These are phyloP conservation scores for Chlorella sp. DNA, from an alignment of 139 green algal genomes.

Conservation along the genomic window DNA sequence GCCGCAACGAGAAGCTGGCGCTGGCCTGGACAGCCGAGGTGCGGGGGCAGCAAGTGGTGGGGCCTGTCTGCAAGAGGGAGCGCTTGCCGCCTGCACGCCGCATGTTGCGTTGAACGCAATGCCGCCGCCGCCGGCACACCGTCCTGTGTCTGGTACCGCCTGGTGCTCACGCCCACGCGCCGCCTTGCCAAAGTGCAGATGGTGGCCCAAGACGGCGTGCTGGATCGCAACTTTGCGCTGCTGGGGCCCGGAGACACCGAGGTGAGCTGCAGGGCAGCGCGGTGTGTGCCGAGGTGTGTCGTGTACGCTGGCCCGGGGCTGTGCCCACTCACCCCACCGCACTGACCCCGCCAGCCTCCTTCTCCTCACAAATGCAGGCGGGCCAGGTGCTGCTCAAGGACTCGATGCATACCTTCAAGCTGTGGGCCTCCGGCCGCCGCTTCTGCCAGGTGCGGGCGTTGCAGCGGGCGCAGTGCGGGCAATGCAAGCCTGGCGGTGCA, in stretches of 20 bases:
- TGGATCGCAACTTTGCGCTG: conserved; percentile 41
- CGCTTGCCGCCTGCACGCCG: no score
- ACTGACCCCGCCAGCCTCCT: neutral
- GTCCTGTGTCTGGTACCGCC: neutral
- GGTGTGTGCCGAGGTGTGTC: neutral
- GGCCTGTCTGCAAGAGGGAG: no score
- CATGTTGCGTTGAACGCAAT: no score
- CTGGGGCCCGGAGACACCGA: conserved; percentile 9
- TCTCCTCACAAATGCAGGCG: neutral
- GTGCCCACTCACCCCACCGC: neutral
- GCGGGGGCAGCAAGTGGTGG: neutral
- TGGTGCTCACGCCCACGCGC: no score
- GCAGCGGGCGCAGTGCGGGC: no score
- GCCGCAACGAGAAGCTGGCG: conserved; percentile 35
- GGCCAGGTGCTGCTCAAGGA: conserved; percentile 35
- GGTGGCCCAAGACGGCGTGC: neutral
- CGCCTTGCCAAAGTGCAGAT: no score
- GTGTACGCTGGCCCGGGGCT: neutral
- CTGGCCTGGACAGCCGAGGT: conserved; percentile 32
- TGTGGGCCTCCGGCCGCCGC: conserved; percentile 40
- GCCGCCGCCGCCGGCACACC: no score
- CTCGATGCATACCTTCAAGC: conserved; percentile 22
- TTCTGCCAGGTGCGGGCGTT: conserved; percentile 12
- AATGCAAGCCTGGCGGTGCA: no score
- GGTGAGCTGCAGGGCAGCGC: neutral